Conservation (phyloP, 169 alveolate genomes). For the Fabrea salina region DNA sequence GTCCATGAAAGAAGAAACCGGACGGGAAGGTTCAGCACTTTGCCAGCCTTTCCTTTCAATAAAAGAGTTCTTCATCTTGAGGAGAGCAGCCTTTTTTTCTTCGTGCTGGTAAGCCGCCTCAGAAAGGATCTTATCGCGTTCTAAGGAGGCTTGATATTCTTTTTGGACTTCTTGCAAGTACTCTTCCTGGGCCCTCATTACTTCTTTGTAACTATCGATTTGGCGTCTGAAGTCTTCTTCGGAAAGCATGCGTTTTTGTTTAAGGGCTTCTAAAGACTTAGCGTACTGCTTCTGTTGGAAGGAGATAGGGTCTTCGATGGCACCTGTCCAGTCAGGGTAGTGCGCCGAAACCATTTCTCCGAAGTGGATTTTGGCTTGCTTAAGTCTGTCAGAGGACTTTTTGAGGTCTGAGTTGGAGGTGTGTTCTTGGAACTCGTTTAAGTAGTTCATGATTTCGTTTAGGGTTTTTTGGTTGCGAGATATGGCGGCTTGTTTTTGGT, state of each 20-base stretch:
- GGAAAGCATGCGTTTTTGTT: neutral
- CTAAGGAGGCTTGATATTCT: neutral
- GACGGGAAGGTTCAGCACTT: neutral
- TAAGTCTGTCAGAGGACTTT: neutral
- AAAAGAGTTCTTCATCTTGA: neutral
- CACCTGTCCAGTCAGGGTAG: slow-evolving; percentile 8
- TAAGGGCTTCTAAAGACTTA: neutral
- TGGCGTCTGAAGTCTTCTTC: neutral
- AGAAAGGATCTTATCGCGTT: neutral
- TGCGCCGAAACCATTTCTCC: neutral
- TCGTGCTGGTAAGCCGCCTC: neutral
- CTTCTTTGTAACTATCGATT: neutral
- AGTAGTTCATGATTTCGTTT: neutral
- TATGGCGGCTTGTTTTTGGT: neutral
- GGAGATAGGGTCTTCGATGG: neutral
- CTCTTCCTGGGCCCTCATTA: neutral
- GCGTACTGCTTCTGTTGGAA: neutral
- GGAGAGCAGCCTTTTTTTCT: neutral
- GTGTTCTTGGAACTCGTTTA: neutral
- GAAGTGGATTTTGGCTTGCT: neutral
- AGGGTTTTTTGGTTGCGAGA: slow-evolving; percentile 15
- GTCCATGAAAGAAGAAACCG: neutral
- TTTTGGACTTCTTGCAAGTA: neutral
- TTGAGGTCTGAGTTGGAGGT: neutral
- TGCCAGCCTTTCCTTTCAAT: neutral